Evolutionary conservation across 257 asterid genomes (phyloP).

Genomic region (Solanum sejunctum): DNA sequence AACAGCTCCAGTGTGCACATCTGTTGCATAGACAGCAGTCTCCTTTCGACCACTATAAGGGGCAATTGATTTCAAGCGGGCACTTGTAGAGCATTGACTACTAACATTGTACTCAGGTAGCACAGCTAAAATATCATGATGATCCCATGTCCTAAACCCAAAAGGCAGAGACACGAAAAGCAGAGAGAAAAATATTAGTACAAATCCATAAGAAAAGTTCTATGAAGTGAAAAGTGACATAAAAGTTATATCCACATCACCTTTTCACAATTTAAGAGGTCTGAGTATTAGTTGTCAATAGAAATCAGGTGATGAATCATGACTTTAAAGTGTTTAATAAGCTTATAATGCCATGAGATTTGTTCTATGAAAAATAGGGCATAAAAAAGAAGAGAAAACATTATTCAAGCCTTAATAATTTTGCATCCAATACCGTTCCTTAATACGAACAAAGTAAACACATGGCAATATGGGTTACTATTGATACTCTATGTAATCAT

Average conservation of each 20-base stretch:
- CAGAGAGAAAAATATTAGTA: background rate
- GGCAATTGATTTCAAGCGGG: conserved; percentile 73
- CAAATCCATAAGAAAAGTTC: background rate
- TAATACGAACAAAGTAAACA: background rate
- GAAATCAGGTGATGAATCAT: background rate
- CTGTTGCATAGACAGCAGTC: conserved; percentile 95
- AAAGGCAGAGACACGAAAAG: background rate
- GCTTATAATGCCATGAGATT: background rate
- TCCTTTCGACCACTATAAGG: conserved; percentile 82
- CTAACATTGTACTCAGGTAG: conserved; percentile 73
- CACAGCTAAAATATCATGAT: conserved; percentile 64
- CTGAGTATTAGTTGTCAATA: background rate
- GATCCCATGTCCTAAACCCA: conserved; percentile 81
- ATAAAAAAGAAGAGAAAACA: background rate
- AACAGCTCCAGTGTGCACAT: conserved; percentile 62
- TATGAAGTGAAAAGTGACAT: background rate
- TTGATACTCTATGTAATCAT: background rate
- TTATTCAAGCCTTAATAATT: background rate
- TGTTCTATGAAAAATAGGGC: background rate
- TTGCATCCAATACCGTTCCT: background rate
- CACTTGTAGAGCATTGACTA: conserved; percentile 74
- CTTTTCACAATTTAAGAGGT: background rate
- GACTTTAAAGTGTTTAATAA: background rate
- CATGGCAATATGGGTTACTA: background rate
- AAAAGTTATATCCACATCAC: background rate